phyloP scores from a whole-genome alignment of 1,284 basidiomycete species.

The Rhizoctonia solani region DNA sequence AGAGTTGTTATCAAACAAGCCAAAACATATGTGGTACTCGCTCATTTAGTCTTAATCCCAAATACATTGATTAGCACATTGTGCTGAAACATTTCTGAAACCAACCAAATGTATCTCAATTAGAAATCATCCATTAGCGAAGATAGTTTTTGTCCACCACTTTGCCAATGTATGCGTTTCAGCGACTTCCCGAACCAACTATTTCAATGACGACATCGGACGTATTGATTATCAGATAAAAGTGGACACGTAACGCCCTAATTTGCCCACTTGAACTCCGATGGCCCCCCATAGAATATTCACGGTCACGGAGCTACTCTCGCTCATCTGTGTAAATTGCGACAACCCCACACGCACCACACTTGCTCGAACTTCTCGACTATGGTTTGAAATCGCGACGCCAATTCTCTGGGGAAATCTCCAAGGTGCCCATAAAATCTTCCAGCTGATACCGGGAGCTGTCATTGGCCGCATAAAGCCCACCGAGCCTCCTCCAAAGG shows the following conservation, averaged over 20 bases:
- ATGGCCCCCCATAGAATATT: background rate
- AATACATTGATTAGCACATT: too few relatives aligned
- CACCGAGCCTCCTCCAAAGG: background rate
- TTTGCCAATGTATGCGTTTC: too few relatives aligned
- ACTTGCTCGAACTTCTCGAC: background rate
- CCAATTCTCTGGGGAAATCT: slow-evolving; percentile 13
- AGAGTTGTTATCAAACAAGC: too few relatives aligned
- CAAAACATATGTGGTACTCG: too few relatives aligned
- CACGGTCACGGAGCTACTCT: background rate
- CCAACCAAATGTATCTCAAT: too few relatives aligned
- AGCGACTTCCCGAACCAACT: too few relatives aligned
- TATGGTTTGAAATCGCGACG: background rate
- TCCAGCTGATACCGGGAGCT: background rate
- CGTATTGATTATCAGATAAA: background rate
- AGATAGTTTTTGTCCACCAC: too few relatives aligned
- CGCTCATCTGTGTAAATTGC: background rate
- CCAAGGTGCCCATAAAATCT: background rate
- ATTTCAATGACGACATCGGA: background rate
- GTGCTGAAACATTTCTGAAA: too few relatives aligned
- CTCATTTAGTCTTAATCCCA: too few relatives aligned
- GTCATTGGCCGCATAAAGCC: background rate
- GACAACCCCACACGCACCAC: background rate
- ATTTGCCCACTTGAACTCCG: background rate
- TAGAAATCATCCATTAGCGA: too few relatives aligned
- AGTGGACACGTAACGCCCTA: background rate